Percentiles rank a stretch among this genome's conserved stretches.
Evolutionary conservation across 495 filamentous ascomycete species (phyloP).

Genomic region (Podospora fimiseda): DNA sequence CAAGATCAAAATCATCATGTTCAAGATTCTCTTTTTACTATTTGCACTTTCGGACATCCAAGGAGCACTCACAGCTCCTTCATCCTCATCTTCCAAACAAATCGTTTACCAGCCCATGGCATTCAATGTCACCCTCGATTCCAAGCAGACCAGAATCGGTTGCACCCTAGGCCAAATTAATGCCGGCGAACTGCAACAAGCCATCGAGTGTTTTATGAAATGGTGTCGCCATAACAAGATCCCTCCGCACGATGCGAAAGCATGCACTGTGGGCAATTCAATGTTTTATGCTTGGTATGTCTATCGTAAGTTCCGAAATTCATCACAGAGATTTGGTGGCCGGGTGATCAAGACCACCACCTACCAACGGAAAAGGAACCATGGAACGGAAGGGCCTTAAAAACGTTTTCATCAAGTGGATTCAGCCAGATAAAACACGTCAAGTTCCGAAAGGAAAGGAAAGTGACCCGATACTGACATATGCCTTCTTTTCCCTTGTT

Average conservation of each 20-base stretch:
- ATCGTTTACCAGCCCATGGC: neutral
- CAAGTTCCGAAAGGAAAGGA: no score
- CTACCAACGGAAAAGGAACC: neutral
- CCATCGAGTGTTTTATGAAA: neutral
- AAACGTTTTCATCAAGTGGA: no score
- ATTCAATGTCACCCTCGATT: neutral
- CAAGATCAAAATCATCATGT: no score
- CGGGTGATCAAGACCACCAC: neutral
- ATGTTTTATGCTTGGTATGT: slow-evolving; percentile 1
- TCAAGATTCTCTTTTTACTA: no score
- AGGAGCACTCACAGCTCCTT: neutral
- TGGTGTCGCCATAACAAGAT: neutral
- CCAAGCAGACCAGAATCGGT: neutral
- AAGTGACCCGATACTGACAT: no score
- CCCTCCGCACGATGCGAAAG: neutral
- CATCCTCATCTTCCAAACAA: neutral
- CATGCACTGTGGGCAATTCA: neutral
- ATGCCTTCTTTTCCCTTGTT: no score
- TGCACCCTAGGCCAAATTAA: neutral
- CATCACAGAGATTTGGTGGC: neutral
- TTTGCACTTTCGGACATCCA: no score
- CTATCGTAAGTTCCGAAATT: neutral
- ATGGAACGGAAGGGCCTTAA: no score
- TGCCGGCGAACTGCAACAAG: neutral
- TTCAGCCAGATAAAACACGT: no score